These are phyloP conservation scores for Exophiala spinifera DNA, from an alignment of 2,329 filamentous ascomycete species.

Conservation along the genomic window DNA sequence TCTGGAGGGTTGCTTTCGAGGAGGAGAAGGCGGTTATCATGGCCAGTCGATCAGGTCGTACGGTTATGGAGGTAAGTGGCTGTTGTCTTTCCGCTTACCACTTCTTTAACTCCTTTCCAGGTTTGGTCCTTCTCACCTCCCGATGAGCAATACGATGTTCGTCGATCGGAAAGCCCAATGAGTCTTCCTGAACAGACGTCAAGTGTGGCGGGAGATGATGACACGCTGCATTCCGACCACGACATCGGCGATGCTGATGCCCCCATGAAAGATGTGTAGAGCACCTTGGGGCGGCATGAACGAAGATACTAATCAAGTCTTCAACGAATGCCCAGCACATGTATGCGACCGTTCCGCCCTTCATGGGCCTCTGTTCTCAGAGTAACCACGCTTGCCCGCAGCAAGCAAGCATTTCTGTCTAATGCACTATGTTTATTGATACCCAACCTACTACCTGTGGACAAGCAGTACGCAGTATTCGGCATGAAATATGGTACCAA, in stretches of 20 bases:
- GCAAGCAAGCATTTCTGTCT: not conserved
- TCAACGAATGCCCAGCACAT: too few relatives aligned
- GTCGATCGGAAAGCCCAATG: constrained; percentile 40
- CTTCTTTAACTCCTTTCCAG: constrained; percentile 43
- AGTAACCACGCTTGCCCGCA: too few relatives aligned
- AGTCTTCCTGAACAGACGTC: constrained; percentile 39
- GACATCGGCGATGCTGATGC: constrained; percentile 18
- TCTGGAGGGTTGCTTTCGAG: constrained; percentile 97
- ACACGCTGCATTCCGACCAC: constrained; percentile 9
- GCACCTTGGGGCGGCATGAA: not conserved
- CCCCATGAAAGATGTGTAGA: constrained; percentile 22
- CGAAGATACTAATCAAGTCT: not conserved
- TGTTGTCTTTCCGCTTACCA: constrained; percentile 35
- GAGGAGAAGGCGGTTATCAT: constrained; percentile 97
- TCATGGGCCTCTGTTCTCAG: too few relatives aligned
- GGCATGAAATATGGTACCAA: not conserved
- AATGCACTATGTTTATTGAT: not conserved
- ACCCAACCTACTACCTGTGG: not conserved
- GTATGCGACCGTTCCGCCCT: too few relatives aligned
- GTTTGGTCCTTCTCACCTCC: constrained; percentile 95
- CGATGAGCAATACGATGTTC: constrained; percentile 51
- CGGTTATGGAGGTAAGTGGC: constrained; percentile 83
- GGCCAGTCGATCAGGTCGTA: constrained; percentile 77
- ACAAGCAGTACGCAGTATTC: not conserved
- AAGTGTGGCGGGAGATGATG: constrained; percentile 10